phyloP scores from a whole-genome alignment of 805 yeast genomes.

The Myxozyma monticola region DNA sequence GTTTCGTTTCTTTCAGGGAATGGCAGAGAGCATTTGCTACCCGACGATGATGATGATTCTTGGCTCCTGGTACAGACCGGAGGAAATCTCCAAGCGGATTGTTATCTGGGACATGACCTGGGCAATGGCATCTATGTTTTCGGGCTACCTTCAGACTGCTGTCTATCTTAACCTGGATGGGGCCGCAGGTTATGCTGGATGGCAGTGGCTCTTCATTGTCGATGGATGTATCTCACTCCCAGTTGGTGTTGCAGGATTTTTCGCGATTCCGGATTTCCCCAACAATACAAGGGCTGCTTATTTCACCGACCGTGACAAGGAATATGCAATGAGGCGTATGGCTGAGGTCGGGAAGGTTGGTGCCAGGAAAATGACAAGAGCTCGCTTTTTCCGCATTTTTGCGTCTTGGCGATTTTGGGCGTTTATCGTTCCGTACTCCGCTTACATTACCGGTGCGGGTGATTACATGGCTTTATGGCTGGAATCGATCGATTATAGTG shows the following conservation, averaged over 20 bases:
- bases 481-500: slow-evolving; percentile 33
- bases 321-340: slow-evolving; percentile 16
- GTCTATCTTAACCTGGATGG: slow-evolving; percentile 52
- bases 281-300: slow-evolving; percentile 51
- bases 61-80: slow-evolving; percentile 60
- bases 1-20: slow-evolving; percentile 64
- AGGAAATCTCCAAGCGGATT: slow-evolving; percentile 61
- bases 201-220: slow-evolving; percentile 74
- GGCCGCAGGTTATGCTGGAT: slow-evolving; percentile 54
- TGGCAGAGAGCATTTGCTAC: slow-evolving; percentile 61
- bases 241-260: slow-evolving; percentile 57
- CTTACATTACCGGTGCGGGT: slow-evolving; percentile 25
- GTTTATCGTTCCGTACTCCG: slow-evolving; percentile 16
- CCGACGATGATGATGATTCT: slow-evolving; percentile 51
- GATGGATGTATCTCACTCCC: slow-evolving; percentile 61
- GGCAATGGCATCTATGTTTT: slow-evolving; percentile 60
- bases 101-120: slow-evolving; percentile 63
- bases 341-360: slow-evolving; percentile 16
- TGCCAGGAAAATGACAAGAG: slow-evolving; percentile 18
- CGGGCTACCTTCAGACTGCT: slow-evolving; percentile 63
- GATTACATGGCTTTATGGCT: slow-evolving; percentile 36
- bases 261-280: slow-evolving; percentile 67
- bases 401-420: slow-evolving; percentile 26
- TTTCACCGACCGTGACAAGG: slow-evolving; percentile 41
- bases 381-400: slow-evolving; percentile 13